Percentiles rank a stretch among this genome's conserved stretches.
These are phyloP conservation scores for Exsudoporus frostii DNA, from an alignment of 768 basidiomycete genomes.

Conservation along the genomic window DNA sequence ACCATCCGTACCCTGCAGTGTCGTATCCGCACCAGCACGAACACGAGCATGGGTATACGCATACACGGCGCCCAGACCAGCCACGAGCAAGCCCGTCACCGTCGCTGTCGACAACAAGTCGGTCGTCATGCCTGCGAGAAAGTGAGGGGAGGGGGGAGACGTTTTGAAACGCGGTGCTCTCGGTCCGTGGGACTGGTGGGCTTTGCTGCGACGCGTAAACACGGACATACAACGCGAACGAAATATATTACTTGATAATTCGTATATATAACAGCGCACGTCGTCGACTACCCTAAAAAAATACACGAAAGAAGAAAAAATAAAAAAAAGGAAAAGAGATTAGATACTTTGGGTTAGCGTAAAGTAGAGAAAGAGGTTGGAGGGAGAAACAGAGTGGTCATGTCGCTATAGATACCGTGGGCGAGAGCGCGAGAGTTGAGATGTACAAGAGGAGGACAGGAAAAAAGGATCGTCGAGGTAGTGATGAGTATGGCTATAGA, in stretches of 20 bases:
- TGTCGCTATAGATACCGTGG: conserved; percentile 9
- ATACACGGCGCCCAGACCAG: conserved; percentile 16
- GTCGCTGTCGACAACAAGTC: conserved; percentile 38
- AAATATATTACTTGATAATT: too few relatives aligned
- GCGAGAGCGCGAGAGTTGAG: conserved; percentile 4
- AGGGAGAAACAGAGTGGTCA: background rate
- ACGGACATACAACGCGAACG: conserved; percentile 27
- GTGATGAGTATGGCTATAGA: background rate
- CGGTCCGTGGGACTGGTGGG: too few relatives aligned
- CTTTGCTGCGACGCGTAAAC: conserved; percentile 26
- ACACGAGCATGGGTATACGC: conserved; percentile 11
- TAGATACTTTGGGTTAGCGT: conserved; percentile 3
- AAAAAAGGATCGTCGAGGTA: background rate
- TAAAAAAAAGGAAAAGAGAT: background rate
- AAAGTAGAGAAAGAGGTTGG: background rate
- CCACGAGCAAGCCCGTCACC: conserved; percentile 31
- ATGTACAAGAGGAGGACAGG: conserved; percentile 2
- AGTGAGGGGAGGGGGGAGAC: too few relatives aligned
- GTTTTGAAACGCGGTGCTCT: too few relatives aligned
- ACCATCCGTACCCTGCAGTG: background rate
- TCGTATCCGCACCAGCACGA: background rate
- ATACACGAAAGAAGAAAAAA: background rate
- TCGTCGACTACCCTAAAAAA: background rate
- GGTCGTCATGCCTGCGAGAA: conserved; percentile 45
- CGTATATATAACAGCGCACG: background rate